Evolutionary conservation across 495 filamentous ascomycete species (phyloP).

Genomic region (Astrothelium subdiscretum): DNA sequence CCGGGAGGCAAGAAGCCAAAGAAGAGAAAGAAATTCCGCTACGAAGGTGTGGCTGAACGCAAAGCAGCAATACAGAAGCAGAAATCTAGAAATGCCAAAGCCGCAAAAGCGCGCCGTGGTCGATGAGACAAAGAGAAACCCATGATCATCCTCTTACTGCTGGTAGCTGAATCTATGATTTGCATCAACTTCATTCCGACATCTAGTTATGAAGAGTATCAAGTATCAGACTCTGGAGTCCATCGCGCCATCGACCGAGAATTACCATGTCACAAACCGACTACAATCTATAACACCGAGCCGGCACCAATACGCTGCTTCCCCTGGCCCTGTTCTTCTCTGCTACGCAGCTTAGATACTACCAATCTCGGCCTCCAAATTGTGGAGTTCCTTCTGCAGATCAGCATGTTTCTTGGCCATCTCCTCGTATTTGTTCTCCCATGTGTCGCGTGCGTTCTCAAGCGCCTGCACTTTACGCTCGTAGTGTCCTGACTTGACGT

Average conservation of each 20-base stretch:
- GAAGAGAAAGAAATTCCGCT: constrained; percentile 86
- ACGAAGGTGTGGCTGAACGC: constrained; percentile 75
- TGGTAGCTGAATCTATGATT: background rate
- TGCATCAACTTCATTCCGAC: background rate
- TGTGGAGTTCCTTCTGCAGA: constrained; percentile 85
- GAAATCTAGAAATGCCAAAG: constrained; percentile 44
- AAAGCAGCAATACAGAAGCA: constrained; percentile 55
- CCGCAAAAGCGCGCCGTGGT: constrained; percentile 21
- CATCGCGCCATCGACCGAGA: background rate
- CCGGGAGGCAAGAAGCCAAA: constrained; percentile 47
- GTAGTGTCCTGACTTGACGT: constrained; percentile 97
- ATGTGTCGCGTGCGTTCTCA: constrained; percentile 74
- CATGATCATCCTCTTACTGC: background rate
- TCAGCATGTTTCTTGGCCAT: constrained; percentile 73
- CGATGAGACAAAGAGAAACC: background rate
- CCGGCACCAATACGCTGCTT: background rate
- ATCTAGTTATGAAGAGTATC: background rate
- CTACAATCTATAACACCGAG: constrained; percentile 3
- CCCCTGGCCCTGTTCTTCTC: background rate
- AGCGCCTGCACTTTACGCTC: constrained; percentile 98
- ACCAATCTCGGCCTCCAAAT: constrained; percentile 78
- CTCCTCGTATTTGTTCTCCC: constrained; percentile 96
- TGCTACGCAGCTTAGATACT: constrained; percentile 54
- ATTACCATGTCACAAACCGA: background rate
- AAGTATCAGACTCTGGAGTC: background rate